Evolutionary conservation across 176 grass and related monocot species (phyloP), one percentile per base, ranked within the genome.

Genomic region (Aegilops umbellulata): DNA sequence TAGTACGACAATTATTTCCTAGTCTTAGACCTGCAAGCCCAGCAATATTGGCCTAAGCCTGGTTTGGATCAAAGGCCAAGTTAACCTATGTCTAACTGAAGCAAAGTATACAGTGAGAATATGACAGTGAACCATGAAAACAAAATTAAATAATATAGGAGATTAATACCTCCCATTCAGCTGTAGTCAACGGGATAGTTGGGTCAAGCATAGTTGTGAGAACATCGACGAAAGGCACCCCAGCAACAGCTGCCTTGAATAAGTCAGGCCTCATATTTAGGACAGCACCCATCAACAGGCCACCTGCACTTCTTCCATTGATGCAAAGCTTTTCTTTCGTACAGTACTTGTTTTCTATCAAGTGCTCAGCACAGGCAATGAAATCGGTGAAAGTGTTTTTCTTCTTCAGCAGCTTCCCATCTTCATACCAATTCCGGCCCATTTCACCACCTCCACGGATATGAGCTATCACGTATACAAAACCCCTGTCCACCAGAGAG

Each of bases 331-430:
- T 98, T 87, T 93, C 88, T 23, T 85, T 91, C 23, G 89, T 89
- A 63, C 91, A 93, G 27, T 98, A 98, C 32, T 95, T 94, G 70
- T 92, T 95, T 83, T 80, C 61, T 89, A 95, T 94, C 42, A 98
- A 88, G 61, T 98, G 72, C 77, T 98, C 95, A 10, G 93, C 95
- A 71, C 93, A 94, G 62, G 79, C 83, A 39, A 95, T 92, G 81
- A 98, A 98, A 90, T 98, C 95, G 26, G 95, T 95, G 86, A 98
- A 98, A 42, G 95, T 98, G 76, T 95, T 98, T 67, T 83, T 93
- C 81, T 98, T 98, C 82, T 88, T 92, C 72, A 93, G 70, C 3
- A 95, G 69, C 69, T 98, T 98, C 69, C 95, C 95, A 81, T 94
- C 86, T 79, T 95, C 93, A 25, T 98, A 98, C 91, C 95, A 98